phyloP scores from a whole-genome alignment of 192 early-diverging fungal genomes.

The Hyaloraphidium curvatum region DNA sequence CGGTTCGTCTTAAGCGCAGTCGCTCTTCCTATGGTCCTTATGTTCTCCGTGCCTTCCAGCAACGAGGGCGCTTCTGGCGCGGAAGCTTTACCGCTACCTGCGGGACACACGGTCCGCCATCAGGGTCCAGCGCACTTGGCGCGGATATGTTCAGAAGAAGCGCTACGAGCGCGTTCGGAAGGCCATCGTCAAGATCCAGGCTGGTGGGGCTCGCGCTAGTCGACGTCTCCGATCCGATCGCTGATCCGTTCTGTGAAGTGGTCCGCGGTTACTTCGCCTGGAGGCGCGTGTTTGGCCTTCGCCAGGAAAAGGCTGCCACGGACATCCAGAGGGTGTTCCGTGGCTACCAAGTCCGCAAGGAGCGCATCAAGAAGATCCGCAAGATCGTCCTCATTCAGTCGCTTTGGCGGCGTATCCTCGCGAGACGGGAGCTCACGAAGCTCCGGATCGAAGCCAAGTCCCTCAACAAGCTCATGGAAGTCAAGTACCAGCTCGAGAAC shows the following conservation, averaged over 20 bases:
- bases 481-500: constrained; percentile 81
- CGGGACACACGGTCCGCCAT: constrained; percentile 51
- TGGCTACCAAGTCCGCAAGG: constrained; percentile 36
- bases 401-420: constrained; percentile 49
- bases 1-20: neutral
- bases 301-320: too few species aligned
- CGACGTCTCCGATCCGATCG: constrained; percentile 9
- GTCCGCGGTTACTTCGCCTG: constrained; percentile 53
- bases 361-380: constrained; percentile 27
- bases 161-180: constrained; percentile 17
- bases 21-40: neutral
- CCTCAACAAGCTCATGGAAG: constrained; percentile 82
- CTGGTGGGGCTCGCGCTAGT: constrained; percentile 9
- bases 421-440: constrained; percentile 42
- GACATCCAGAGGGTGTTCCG: constrained; percentile 59
- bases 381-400: constrained; percentile 64
- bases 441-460: constrained; percentile 72
- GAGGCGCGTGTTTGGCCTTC: too few species aligned
- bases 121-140: constrained; percentile 52
- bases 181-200: constrained; percentile 43
- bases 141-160: constrained; percentile 37
- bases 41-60: neutral
- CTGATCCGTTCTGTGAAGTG: too few species aligned
- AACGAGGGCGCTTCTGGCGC: constrained; percentile 12
- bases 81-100: constrained; percentile 20